These are phyloP conservation scores for Chrysochromulina parva DNA, from an alignment of 78 protist genomes.

Conservation along the genomic window DNA sequence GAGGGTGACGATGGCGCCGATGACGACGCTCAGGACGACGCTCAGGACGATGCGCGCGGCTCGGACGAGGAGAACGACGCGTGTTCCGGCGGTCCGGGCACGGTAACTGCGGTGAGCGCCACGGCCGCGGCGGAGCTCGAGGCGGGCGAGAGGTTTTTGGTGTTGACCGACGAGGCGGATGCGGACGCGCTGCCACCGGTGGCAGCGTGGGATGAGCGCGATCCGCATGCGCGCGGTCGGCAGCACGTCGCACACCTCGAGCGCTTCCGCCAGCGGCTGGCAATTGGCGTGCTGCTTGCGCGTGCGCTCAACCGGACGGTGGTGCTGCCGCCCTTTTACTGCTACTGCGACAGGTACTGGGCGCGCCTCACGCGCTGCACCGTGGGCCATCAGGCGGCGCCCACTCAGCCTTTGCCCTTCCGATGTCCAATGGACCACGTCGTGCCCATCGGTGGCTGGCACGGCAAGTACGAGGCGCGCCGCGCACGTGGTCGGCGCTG, in stretches of 20 bases:
- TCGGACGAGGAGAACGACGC: too few species aligned
- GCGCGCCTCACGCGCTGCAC: constrained; percentile 1
- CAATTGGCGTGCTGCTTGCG: background rate
- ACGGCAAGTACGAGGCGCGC: background rate
- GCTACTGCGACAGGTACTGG: constrained; percentile 13
- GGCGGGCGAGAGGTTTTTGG: background rate
- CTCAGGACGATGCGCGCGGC: too few species aligned
- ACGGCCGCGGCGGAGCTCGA: too few species aligned
- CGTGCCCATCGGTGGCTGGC: background rate
- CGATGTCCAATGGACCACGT: constrained; percentile 4
- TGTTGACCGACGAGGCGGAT: background rate
- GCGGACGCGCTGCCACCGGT: background rate
- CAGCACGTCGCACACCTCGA: constrained; percentile 9
- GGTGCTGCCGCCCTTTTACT: background rate
- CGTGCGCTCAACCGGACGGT: background rate
- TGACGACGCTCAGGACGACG: too few species aligned
- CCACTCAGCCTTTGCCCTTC: background rate
- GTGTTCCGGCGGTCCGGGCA: too few species aligned
- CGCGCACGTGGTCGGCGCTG: background rate
- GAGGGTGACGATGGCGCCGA: background rate
- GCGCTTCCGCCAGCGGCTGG: background rate
- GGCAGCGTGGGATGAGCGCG: background rate
- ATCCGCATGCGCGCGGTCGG: background rate
- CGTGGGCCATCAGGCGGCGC: background rate
- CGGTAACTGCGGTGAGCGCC: too few species aligned